Percentiles rank a stretch among this genome's conserved stretches.
Evolutionary conservation across 2,329 filamentous ascomycete species (phyloP).

Genomic region (Aspergillus brunneoviolaceus): DNA sequence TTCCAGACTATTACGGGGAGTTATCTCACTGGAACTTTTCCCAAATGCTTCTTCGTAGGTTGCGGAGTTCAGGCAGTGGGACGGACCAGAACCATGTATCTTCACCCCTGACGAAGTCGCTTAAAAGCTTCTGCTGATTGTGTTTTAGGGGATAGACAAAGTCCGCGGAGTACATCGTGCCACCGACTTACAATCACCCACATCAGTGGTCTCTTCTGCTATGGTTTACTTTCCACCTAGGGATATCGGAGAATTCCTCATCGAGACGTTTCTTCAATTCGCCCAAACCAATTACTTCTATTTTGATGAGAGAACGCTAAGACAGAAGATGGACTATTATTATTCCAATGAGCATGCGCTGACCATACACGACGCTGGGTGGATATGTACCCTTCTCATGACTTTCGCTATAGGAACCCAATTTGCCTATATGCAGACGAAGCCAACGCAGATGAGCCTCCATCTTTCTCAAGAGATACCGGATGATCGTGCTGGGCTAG

Average conservation of each 20-base stretch:
- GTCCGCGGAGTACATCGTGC: slow-evolving; percentile 33
- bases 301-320: slow-evolving; percentile 31
- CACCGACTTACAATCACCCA: slow-evolving; percentile 31
- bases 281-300: slow-evolving; percentile 37
- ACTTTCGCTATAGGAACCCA: slow-evolving; percentile 37
- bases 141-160: slow-evolving; percentile 16
- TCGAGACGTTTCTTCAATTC: slow-evolving; percentile 34
- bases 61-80: slow-evolving; percentile 23
- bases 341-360: slow-evolving; percentile 9
- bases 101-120: no score
- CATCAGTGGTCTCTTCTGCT: slow-evolving; percentile 25
- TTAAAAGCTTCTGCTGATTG: slow-evolving; percentile 1
- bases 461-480: slow-evolving; percentile 9
- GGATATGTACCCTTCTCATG: no score
- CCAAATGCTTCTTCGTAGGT: slow-evolving; percentile 30
- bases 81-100: not conserved
- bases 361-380: no score
- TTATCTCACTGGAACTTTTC: slow-evolving; percentile 41
- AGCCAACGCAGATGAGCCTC: slow-evolving; percentile 16
- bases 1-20: slow-evolving; percentile 38
- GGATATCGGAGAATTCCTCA: slow-evolving; percentile 33
- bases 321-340: slow-evolving; percentile 28
- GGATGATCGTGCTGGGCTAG: slow-evolving; percentile 51
- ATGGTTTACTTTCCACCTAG: slow-evolving; percentile 32
- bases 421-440: slow-evolving; percentile 35